Evolutionary conservation across 148 eudicot genomes (phyloP).

Genomic region (Heliosperma pusillum): DNA sequence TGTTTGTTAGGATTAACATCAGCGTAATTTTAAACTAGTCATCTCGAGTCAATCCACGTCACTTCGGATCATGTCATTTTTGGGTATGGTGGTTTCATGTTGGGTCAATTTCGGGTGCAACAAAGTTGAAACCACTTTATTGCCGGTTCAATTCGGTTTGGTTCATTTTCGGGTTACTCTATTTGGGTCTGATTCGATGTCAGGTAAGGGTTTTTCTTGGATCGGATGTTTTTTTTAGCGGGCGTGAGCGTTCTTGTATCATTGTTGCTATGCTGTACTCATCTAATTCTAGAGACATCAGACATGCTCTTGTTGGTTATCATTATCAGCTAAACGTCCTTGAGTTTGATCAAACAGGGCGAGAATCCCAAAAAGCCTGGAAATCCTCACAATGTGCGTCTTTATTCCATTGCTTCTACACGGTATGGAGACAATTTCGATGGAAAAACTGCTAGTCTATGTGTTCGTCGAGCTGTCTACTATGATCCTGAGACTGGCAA

Average conservation of each 20-base stretch:
- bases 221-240: not conserved
- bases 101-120: too few species aligned
- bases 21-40: too few species aligned
- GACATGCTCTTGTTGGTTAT: not conserved
- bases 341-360: conserved; percentile 50
- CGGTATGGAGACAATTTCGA: conserved; percentile 88
- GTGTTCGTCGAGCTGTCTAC: conserved; percentile 89
- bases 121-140: too few species aligned
- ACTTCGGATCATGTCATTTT: too few species aligned
- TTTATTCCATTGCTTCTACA: conserved; percentile 90
- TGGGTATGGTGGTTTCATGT: not conserved
- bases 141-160: too few species aligned
- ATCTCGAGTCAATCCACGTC: too few species aligned
- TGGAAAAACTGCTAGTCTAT: conserved; percentile 86
- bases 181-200: too few species aligned
- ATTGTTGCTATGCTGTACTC: not conserved
- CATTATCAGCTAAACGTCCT: conserved; percentile 6
- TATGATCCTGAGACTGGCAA: conserved; percentile 87
- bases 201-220: not conserved
- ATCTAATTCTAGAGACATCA: not conserved
- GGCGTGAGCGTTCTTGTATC: not conserved
- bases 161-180: too few species aligned
- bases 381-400: conserved; percentile 80
- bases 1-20: too few species aligned
- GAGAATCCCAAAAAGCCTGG: conserved; percentile 93